Conservation (phyloP, 1,284 basidiomycete genomes). For the Papiliotrema flavescens region DNA sequence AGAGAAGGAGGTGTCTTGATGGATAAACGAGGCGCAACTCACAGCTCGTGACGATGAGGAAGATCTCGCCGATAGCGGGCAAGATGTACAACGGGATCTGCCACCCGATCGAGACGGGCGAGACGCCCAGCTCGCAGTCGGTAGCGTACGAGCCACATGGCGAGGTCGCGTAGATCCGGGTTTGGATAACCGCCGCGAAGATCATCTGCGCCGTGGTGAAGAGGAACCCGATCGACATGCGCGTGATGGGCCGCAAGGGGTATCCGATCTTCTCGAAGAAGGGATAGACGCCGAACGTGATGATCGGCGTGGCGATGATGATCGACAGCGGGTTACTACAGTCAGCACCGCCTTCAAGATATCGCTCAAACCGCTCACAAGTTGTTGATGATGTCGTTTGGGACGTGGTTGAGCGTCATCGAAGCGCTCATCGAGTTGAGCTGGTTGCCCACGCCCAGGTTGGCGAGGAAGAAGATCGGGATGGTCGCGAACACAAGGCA, state of each 20-base stretch:
- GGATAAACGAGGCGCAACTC: no score
- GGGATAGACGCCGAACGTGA: slow-evolving; percentile 51
- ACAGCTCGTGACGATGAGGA: slow-evolving; percentile 53
- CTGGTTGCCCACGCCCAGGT: slow-evolving; percentile 12
- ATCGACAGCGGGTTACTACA: slow-evolving; percentile 47
- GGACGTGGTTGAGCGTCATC: slow-evolving; percentile 49
- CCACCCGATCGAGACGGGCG: slow-evolving; percentile 44
- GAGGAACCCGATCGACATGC: slow-evolving; percentile 37
- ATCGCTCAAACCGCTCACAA: no score
- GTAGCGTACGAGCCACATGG: slow-evolving; percentile 50
- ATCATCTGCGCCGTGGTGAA: slow-evolving; percentile 48
- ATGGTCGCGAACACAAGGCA: slow-evolving; percentile 47
- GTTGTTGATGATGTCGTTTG: slow-evolving; percentile 52
- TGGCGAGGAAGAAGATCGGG: slow-evolving; percentile 25
- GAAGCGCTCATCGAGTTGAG: slow-evolving; percentile 28
- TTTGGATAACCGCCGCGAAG: slow-evolving; percentile 51
- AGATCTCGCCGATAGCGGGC: slow-evolving; percentile 52
- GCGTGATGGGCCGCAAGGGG: slow-evolving; percentile 34
- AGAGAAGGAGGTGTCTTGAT: no score
- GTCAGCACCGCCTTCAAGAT: no score
- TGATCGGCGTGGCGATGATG: slow-evolving; percentile 49
- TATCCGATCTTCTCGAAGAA: slow-evolving; percentile 43
- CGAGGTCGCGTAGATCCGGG: slow-evolving; percentile 51
- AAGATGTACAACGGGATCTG: slow-evolving; percentile 51
- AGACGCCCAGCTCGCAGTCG: slow-evolving; percentile 34